A percentile compares a stretch with the other conserved stretches of the same genome.
These are phyloP conservation scores for Francoa sonchifolia DNA, from an alignment of 441 rosid species.

Conservation along the genomic window DNA sequence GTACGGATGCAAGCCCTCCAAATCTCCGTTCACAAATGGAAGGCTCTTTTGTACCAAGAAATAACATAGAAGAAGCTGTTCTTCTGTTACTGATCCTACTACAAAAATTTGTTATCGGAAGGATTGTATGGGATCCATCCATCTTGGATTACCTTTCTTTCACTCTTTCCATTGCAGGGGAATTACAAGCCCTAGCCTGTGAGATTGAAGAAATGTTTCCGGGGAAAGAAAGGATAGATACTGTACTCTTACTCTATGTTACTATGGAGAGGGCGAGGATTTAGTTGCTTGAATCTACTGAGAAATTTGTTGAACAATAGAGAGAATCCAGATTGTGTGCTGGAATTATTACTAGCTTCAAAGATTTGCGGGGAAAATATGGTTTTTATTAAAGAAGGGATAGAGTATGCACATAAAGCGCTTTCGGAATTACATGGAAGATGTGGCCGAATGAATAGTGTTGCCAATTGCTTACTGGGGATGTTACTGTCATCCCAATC, in stretches of 20 bases:
- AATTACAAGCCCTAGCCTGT: conserved; percentile 40
- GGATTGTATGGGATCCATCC: conserved; percentile 59
- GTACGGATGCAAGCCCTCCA: conserved; percentile 70
- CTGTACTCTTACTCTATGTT: conserved; percentile 48
- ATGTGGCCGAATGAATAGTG: conserved; percentile 41
- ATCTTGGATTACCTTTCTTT: conserved; percentile 71
- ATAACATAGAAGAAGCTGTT: conserved; percentile 68
- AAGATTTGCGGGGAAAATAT: conserved; percentile 44
- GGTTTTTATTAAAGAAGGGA: conserved; percentile 50
- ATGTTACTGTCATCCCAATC: conserved; percentile 44
- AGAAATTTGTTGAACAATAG: conserved; percentile 39
- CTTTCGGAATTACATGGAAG: conserved; percentile 23
- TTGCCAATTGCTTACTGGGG: conserved; percentile 41
- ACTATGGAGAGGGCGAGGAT: conserved; percentile 57
- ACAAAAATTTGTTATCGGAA: conserved; percentile 46
- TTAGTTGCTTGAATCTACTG: conserved; percentile 53
- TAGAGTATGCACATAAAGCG: conserved; percentile 44
- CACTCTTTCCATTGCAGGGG: conserved; percentile 61
- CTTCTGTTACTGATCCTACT: conserved; percentile 63
- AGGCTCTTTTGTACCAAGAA: conserved; percentile 68
- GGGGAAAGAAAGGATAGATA: conserved; percentile 46
- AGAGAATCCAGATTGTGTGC: conserved; percentile 42
- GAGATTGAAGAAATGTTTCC: conserved; percentile 63
- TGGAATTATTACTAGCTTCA: conserved; percentile 58
- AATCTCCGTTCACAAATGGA: conserved; percentile 67